Percentiles rank a stretch among this genome's conserved stretches.
These are phyloP conservation scores for Fragosphaeria purpurea DNA, from an alignment of 2,329 filamentous ascomycete species.

Conservation along the genomic window DNA sequence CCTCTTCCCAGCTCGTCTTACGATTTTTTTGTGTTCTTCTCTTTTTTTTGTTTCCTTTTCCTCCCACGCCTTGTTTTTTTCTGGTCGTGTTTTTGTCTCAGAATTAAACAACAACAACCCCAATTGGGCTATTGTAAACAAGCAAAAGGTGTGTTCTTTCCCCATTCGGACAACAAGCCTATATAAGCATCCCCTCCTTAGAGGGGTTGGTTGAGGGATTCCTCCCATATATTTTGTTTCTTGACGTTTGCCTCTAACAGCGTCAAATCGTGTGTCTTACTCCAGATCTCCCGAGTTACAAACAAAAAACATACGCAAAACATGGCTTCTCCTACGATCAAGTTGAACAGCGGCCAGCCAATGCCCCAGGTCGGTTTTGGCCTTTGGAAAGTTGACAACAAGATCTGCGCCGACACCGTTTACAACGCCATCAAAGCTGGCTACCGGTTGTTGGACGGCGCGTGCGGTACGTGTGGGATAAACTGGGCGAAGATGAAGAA, in stretches of 20 bases:
- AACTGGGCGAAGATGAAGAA: neutral
- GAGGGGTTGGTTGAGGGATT: neutral
- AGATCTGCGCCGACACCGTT: slow-evolving; percentile 62
- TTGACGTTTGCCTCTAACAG: too few species aligned
- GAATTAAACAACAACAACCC: too few species aligned
- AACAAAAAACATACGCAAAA: too few species aligned
- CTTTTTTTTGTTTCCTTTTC: neutral
- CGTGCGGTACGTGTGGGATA: slow-evolving; percentile 39
- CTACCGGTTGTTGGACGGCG: slow-evolving; percentile 51
- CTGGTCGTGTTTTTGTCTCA: neutral
- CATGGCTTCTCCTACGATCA: slow-evolving; percentile 31
- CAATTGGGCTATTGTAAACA: too few species aligned
- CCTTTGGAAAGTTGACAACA: slow-evolving; percentile 75
- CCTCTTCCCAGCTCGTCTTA: too few species aligned
- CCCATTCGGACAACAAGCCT: too few species aligned
- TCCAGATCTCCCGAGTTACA: too few species aligned
- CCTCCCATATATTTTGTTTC: neutral
- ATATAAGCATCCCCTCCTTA: too few species aligned
- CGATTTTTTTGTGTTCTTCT: too few species aligned
- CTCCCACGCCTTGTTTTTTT: neutral
- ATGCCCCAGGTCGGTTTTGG: slow-evolving; percentile 72
- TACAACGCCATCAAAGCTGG: slow-evolving; percentile 63
- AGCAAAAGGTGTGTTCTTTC: too few species aligned
- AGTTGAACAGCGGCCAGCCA: slow-evolving; percentile 54
- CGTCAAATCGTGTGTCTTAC: too few species aligned